Evolutionary conservation across 1,139 yeast species (phyloP).

Genomic region (Candida freyschussii): DNA sequence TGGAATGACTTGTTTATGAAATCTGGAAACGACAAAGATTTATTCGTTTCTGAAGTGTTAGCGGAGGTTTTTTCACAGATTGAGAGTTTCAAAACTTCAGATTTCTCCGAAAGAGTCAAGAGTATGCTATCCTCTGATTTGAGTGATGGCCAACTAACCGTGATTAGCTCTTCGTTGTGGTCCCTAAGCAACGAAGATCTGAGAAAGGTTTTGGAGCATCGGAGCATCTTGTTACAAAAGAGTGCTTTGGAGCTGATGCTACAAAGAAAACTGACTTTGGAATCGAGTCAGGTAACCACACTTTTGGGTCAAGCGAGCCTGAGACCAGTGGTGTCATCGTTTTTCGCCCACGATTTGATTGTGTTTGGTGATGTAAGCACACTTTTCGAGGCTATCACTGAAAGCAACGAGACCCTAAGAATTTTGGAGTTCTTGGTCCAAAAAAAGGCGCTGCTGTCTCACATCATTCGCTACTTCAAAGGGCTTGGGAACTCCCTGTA

Average conservation of each 20-base stretch:
- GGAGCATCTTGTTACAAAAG: constrained; percentile 7
- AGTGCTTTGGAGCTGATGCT: constrained; percentile 11
- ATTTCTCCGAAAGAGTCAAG: constrained; percentile 10
- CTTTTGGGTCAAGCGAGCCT: constrained; percentile 2
- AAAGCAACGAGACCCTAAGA: constrained; percentile 3
- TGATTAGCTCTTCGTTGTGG: constrained; percentile 22
- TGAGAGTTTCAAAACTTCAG: constrained; percentile 16
- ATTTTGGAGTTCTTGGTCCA: constrained; percentile 11
- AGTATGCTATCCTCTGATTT: neutral
- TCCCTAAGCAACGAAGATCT: constrained; percentile 13
- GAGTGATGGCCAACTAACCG: constrained; percentile 7
- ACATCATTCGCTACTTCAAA: constrained; percentile 11
- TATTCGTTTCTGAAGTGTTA: constrained; percentile 31
- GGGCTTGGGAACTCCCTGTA: constrained; percentile 6
- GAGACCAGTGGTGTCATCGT: constrained; percentile 3
- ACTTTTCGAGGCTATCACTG: constrained; percentile 8
- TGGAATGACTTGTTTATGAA: constrained; percentile 26
- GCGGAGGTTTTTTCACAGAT: constrained; percentile 39
- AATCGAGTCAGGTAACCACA: constrained; percentile 7
- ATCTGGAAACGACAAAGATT: constrained; percentile 21
- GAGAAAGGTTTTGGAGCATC: constrained; percentile 5
- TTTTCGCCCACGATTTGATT: constrained; percentile 15
- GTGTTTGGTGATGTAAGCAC: constrained; percentile 11
- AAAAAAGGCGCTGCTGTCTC: constrained; percentile 1
- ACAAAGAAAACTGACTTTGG: constrained; percentile 14